Conservation (phyloP, 2,329 filamentous ascomycete species). For the Penicillium sp. region DNA sequence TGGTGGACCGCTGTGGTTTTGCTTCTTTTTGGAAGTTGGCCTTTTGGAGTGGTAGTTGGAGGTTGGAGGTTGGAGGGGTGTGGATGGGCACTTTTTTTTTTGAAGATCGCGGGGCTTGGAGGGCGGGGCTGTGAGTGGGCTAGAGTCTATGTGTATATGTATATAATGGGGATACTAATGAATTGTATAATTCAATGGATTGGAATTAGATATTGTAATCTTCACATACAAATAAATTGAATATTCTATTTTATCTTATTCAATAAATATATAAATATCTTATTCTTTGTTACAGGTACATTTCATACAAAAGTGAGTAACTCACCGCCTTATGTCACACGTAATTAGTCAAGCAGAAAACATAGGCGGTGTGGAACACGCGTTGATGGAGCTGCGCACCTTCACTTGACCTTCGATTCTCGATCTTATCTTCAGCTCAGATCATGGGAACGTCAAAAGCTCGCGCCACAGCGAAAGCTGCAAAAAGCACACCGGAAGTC, state of each 20-base stretch:
- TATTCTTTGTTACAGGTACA: too few relatives aligned
- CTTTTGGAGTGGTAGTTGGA: slow-evolving; percentile 1
- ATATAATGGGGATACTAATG: too few relatives aligned
- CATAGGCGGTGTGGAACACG: background rate
- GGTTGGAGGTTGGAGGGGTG: slow-evolving; percentile 18
- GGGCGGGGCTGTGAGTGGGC: background rate
- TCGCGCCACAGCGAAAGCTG: slow-evolving; percentile 54
- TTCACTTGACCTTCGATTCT: background rate
- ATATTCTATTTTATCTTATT: too few relatives aligned
- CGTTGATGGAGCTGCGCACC: slow-evolving; percentile 2
- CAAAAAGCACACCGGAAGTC: slow-evolving; percentile 47
- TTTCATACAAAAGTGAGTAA: too few relatives aligned
- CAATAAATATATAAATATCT: too few relatives aligned
- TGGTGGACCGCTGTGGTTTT: background rate
- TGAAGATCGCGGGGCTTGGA: slow-evolving; percentile 34
- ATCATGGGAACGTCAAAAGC: slow-evolving; percentile 41
- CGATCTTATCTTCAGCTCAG: background rate
- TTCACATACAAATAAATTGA: too few relatives aligned
- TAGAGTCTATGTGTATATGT: too few relatives aligned
- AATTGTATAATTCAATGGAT: too few relatives aligned
- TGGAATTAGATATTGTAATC: too few relatives aligned
- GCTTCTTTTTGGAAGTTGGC: background rate
- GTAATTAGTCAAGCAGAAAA: too few relatives aligned
- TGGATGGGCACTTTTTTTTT: slow-evolving; percentile 7
- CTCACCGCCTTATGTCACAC: too few relatives aligned